Conservation (phyloP, 2,329 filamentous ascomycete species). For the Decorospora gaudefroyi region DNA sequence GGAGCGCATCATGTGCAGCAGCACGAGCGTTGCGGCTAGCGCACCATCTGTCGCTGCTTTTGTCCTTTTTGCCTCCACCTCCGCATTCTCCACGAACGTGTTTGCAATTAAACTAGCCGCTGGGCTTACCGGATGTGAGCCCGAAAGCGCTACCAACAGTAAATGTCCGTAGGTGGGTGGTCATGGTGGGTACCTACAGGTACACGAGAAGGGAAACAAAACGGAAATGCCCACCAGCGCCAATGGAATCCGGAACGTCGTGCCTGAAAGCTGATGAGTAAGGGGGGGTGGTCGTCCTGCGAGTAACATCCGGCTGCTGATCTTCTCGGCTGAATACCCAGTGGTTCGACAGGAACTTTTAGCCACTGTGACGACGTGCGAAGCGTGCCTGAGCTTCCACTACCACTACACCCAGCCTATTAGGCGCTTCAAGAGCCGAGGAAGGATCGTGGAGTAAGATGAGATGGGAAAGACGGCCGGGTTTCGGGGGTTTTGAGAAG, state of each 20-base stretch:
- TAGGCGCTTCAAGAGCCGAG: conserved; percentile 23
- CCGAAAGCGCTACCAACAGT: conserved; percentile 22
- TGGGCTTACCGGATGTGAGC: conserved; percentile 31
- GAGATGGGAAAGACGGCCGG: conserved; percentile 23
- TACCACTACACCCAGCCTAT: conserved; percentile 9
- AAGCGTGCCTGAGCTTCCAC: conserved; percentile 13
- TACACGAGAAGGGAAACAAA: conserved; percentile 18
- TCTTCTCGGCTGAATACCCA: conserved; percentile 22
- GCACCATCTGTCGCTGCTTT: conserved; percentile 29
- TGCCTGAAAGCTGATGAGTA: conserved; percentile 35
- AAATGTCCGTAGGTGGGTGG: conserved; percentile 37
- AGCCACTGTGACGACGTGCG: conserved; percentile 11
- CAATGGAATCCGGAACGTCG: conserved; percentile 34
- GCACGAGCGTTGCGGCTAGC: conserved; percentile 23
- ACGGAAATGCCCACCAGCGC: conserved; percentile 15
- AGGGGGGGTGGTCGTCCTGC: conserved; percentile 14
- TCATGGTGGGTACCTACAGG: too few species aligned
- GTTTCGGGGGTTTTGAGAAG: conserved; percentile 23
- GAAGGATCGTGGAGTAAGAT: conserved; percentile 17
- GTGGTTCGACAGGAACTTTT: conserved; percentile 32
- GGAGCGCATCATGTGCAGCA: conserved; percentile 24
- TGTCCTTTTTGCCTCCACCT: conserved; percentile 12
- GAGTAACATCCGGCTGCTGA: conserved; percentile 10
- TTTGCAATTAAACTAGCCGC: conserved; percentile 20
- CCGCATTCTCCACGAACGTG: conserved; percentile 13